Evolutionary conservation across 352 stramenopile genomes (phyloP).

Genomic region (Phytophthora kernoviae): DNA sequence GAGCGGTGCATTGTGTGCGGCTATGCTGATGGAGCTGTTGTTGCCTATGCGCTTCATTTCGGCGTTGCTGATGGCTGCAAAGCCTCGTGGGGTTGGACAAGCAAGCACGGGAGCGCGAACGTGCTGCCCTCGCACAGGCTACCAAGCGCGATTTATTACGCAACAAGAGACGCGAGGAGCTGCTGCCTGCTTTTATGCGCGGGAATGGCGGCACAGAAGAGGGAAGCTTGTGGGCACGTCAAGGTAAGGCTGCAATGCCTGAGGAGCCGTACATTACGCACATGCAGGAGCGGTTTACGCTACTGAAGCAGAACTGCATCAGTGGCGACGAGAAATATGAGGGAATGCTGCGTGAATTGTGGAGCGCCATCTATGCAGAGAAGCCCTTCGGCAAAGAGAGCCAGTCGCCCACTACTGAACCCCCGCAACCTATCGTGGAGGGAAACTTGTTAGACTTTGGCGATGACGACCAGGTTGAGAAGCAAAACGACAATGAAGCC

Average conservation of each 20-base stretch:
- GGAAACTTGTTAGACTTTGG: slow-evolving; percentile 31
- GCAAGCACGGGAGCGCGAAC: slow-evolving; percentile 75
- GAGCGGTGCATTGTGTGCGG: slow-evolving; percentile 84
- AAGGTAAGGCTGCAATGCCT: slow-evolving; percentile 61
- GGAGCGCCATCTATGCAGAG: slow-evolving; percentile 69
- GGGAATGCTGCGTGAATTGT: slow-evolving; percentile 59
- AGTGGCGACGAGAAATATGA: slow-evolving; percentile 71
- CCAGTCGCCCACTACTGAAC: slow-evolving; percentile 11
- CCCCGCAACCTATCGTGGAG: slow-evolving; percentile 29
- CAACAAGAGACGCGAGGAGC: slow-evolving; percentile 61
- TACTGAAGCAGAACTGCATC: slow-evolving; percentile 75
- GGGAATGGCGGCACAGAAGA: slow-evolving; percentile 28
- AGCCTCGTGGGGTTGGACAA: slow-evolving; percentile 72
- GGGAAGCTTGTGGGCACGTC: slow-evolving; percentile 58
- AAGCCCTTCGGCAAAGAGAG: slow-evolving; percentile 39
- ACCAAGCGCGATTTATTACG: slow-evolving; percentile 72
- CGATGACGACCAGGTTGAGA: slow-evolving; percentile 16
- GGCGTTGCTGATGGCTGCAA: slow-evolving; percentile 76
- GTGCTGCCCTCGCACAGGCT: slow-evolving; percentile 74
- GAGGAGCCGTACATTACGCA: slow-evolving; percentile 52
- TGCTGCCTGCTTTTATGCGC: slow-evolving; percentile 54
- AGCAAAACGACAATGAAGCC: not conserved
- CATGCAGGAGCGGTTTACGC: slow-evolving; percentile 71
- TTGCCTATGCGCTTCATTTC: slow-evolving; percentile 85
- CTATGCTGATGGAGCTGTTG: slow-evolving; percentile 78